phyloP scores from a whole-genome alignment of 805 yeast species.

The Schizosaccharomyces lindneri region DNA sequence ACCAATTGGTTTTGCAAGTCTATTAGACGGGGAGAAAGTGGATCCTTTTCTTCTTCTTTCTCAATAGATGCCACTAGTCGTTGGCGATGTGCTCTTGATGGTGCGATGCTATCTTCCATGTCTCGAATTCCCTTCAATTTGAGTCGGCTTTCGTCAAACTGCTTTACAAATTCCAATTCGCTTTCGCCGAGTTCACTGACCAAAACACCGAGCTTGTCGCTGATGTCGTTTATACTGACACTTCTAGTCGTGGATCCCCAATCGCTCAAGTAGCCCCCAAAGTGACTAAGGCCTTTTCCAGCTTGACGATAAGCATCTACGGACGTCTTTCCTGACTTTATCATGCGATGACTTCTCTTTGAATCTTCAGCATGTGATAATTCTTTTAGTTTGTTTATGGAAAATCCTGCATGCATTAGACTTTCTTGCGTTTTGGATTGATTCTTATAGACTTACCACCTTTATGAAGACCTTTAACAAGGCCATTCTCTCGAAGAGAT shows the following conservation, averaged over 20 bases:
- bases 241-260: not conserved
- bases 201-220: not conserved
- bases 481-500: not conserved
- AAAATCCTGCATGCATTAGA: not conserved
- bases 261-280: not conserved
- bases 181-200: not conserved
- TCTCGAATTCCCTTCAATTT: slow-evolving; percentile 44
- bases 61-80: not conserved
- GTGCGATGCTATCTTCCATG: slow-evolving; percentile 16
- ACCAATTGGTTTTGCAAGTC: slow-evolving; percentile 73
- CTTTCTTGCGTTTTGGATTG: not conserved
- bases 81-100: slow-evolving; percentile 1
- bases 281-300: not conserved
- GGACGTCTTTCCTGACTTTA: not conserved
- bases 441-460: not conserved
- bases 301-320: not conserved
- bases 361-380: not conserved
- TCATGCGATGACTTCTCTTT: not conserved
- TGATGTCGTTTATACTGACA: not conserved
- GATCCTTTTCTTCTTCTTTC: slow-evolving; percentile 14
- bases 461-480: not conserved
- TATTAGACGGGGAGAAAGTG: slow-evolving; percentile 24
- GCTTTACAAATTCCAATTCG: not conserved
- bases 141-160: not conserved
- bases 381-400: not conserved